Base-by-base conservation (phyloP, 2,329 filamentous ascomycete genomes). In the Xylariaceae sp. region DNA sequence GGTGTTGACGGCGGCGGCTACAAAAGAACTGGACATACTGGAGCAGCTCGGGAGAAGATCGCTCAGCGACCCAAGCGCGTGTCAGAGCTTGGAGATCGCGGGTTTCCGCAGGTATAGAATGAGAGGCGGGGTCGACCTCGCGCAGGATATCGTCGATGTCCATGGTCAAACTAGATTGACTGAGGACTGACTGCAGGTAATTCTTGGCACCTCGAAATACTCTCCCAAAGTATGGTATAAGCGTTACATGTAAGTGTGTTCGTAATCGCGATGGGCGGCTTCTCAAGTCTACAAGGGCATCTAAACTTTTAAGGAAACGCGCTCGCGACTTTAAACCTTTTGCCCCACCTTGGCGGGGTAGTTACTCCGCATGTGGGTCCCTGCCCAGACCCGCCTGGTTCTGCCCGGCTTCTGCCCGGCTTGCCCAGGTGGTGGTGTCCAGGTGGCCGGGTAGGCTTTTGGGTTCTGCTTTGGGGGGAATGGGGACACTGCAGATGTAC, bases 21-120 rank as follows among this genome's bases (percentile, higher is more conserved):
- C 8, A 39, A 2, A 19, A 31, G 9, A 40, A 31, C 19, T 19
- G 11, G 34, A 62, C 79, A 76, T 87, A 98, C 76, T 87, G 85
- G 34, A 98, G 79, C n/a, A 99, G 81, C 75, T 97, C 93, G 2
- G 94, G 92, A 40, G 92, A 88, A 54, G 89, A 91, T 66, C 95
- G 87, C 75, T 99, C 96, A 39, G 94, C 91, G 40, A 97, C 86
- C 94, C 94, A 99, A 68, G 88, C 89, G 68, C 94, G 89, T 66
- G 94, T 97, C 66, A 99, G 79, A 50, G 90, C 86, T 74, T 97
- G 92, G 65, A 98, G 82, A 75, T 98, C 94, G 69, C 87, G 82
- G 37, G 82, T 87, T 66, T 86, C 83, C 48, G 77, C 76, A 2
- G 86, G 84, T 16, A 85, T 74, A 31, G 78, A 73, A 64, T 85